A percentile compares a stretch with the other conserved stretches of the same genome.
phyloP scores from a whole-genome alignment of 2,329 filamentous ascomycete species.

The Colletotrichum theobromicola region DNA sequence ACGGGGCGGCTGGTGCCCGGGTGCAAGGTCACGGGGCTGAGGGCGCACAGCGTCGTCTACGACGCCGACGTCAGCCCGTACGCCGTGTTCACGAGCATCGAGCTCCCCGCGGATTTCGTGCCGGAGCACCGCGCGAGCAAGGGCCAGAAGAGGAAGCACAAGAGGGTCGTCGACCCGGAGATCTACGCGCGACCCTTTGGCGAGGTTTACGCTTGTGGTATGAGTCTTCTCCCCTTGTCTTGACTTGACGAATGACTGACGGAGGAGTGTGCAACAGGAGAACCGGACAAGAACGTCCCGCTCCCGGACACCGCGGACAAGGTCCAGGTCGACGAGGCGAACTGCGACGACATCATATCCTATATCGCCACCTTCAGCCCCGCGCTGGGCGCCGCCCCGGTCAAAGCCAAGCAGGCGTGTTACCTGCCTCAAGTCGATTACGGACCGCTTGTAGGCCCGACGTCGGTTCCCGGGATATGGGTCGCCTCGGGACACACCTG shows the following conservation, averaged over 20 bases:
- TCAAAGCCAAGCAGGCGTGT: constrained; percentile 85
- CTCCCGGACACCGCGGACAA: constrained; percentile 78
- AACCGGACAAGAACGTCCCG: constrained; percentile 77
- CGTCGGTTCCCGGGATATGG: constrained; percentile 74
- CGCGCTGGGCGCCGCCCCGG: constrained; percentile 69
- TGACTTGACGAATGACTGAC: background rate
- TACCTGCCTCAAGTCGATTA: constrained; percentile 83
- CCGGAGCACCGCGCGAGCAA: constrained; percentile 51
- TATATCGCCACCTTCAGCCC: constrained; percentile 73
- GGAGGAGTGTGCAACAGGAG: constrained; percentile 46
- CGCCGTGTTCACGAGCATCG: constrained; percentile 86
- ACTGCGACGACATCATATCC: constrained; percentile 85
- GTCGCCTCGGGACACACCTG: constrained; percentile 93
- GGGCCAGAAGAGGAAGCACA: constrained; percentile 58
- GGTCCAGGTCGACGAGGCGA: constrained; percentile 74
- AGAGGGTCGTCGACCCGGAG: constrained; percentile 79
- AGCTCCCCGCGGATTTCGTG: constrained; percentile 69
- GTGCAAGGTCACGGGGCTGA: constrained; percentile 61
- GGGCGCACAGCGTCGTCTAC: constrained; percentile 71
- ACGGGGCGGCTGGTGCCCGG: constrained; percentile 63
- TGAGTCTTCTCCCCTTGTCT: constrained; percentile 21
- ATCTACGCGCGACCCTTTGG: constrained; percentile 90
- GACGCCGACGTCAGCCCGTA: constrained; percentile 71
- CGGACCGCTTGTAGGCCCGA: constrained; percentile 79
- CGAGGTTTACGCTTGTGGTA: constrained; percentile 92